Conservation (phyloP, 208 protist genomes). For the Acanthamoeba sp. region DNA sequence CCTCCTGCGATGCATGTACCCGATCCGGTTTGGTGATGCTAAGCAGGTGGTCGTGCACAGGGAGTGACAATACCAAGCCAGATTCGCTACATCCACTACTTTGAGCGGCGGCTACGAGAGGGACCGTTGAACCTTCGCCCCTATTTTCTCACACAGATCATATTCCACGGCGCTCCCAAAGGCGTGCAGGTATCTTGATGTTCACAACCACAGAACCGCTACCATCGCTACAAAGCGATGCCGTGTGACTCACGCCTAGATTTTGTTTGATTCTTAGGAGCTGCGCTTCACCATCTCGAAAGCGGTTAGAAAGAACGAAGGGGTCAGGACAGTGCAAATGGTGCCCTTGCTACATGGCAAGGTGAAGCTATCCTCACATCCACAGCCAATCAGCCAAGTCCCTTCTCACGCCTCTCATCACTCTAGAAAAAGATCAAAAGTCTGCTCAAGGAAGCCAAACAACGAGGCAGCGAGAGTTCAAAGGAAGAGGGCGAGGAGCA, state of each 20-base stretch:
- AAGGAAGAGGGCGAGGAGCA: neutral
- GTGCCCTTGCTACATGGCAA: neutral
- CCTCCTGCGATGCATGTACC: neutral
- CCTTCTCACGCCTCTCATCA: too few relatives aligned
- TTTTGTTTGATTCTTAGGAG: neutral
- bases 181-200: neutral
- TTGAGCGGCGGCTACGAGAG: neutral
- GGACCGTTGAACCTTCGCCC: neutral
- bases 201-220: too few relatives aligned
- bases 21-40: neutral
- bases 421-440: slow-evolving; percentile 15
- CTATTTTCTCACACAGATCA: neutral
- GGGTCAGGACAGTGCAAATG: neutral
- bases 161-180: slow-evolving; percentile 35
- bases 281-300: slow-evolving; percentile 5
- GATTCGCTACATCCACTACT: slow-evolving; percentile 51
- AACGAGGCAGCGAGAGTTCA: neutral
- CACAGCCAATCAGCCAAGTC: too few relatives aligned
- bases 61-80: slow-evolving; percentile 53
- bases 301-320: neutral
- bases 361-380: neutral
- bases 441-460: slow-evolving; percentile 3
- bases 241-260: neutral
- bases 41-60: neutral
- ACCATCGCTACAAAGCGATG: too few relatives aligned